Conservation (phyloP, 1,284 basidiomycete species). For the Ganoderma boninense region DNA sequence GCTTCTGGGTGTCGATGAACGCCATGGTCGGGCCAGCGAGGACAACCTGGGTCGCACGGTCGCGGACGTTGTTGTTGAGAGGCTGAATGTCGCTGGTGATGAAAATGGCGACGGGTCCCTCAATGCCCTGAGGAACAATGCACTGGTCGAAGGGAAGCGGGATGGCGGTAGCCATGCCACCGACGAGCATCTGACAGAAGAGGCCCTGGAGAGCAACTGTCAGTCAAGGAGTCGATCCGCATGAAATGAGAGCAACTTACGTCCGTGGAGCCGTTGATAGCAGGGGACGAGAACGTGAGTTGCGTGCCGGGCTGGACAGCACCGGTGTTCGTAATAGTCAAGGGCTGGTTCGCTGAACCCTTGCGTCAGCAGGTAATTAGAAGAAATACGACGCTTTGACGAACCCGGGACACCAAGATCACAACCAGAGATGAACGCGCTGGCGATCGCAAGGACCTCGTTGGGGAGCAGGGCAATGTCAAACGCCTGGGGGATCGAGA, state of each 20-base stretch:
- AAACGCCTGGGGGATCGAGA: conserved; percentile 71
- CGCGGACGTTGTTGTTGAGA: conserved; percentile 67
- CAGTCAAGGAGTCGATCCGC: neutral
- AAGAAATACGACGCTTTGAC: conserved; percentile 27
- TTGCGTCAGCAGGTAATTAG: conserved; percentile 1
- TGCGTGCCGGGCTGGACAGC: conserved; percentile 61
- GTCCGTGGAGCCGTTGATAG: conserved; percentile 58
- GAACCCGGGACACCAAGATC: conserved; percentile 66
- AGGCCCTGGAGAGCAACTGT: conserved; percentile 50
- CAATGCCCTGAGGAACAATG: conserved; percentile 67
- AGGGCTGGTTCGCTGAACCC: conserved; percentile 62
- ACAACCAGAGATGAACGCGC: conserved; percentile 78
- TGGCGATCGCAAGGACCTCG: conserved; percentile 80
- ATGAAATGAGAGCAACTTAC: conserved; percentile 41
- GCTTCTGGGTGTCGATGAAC: conserved; percentile 68
- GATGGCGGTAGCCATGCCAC: conserved; percentile 65
- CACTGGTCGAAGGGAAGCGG: conserved; percentile 67
- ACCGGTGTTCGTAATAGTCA: conserved; percentile 71
- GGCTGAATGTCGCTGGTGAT: conserved; percentile 73
- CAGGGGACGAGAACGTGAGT: conserved; percentile 67
- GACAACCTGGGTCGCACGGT: conserved; percentile 64
- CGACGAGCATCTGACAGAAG: conserved; percentile 81
- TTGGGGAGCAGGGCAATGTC: conserved; percentile 74
- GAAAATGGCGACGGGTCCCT: conserved; percentile 78
- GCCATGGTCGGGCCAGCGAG: conserved; percentile 77